A percentile compares a stretch with the other conserved stretches of the same genome.
These are phyloP conservation scores for Nasturtium officinale DNA, from an alignment of 345 rosid genomes.

Conservation along the genomic window DNA sequence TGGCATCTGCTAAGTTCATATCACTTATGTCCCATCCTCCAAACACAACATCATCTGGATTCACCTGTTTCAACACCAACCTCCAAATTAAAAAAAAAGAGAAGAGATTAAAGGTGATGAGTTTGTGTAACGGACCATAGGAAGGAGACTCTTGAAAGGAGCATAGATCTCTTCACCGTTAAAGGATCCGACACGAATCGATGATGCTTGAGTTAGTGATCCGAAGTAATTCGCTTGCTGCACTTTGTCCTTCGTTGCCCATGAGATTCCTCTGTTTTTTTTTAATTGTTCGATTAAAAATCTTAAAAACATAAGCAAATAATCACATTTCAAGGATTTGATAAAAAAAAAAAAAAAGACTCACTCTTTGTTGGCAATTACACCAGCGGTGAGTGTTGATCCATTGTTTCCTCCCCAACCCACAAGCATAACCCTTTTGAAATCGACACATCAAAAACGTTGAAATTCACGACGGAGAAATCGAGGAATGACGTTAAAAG, in stretches of 20 bases:
- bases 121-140: slow-evolving; percentile 59
- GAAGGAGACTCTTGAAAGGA: slow-evolving; percentile 97
- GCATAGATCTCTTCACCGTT: slow-evolving; percentile 59
- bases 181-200: slow-evolving; percentile 47
- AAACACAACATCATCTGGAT: slow-evolving; percentile 87
- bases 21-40: slow-evolving; percentile 99
- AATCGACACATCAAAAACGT: neutral
- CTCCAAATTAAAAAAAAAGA: neutral
- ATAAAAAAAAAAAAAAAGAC: slow-evolving; percentile 26
- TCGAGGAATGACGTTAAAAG: neutral
- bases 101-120: neutral
- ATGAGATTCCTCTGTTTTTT: slow-evolving; percentile 81
- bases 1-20: slow-evolving; percentile 96
- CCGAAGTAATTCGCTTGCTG: slow-evolving; percentile 98
- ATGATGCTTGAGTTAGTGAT: slow-evolving; percentile 90
- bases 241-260: slow-evolving; percentile 98
- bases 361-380: slow-evolving; percentile 91
- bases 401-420: slow-evolving; percentile 99
- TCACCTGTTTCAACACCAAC: slow-evolving; percentile 40
- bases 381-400: slow-evolving; percentile 85
- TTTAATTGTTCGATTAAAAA: slow-evolving; percentile 44
- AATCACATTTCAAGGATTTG: neutral
- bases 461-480: slow-evolving; percentile 8
- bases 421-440: slow-evolving; percentile 89
- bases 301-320: slow-evolving; percentile 66